These are phyloP conservation scores for Fusarium sp. DNA, from an alignment of 2,329 filamentous ascomycete species.

Conservation along the genomic window DNA sequence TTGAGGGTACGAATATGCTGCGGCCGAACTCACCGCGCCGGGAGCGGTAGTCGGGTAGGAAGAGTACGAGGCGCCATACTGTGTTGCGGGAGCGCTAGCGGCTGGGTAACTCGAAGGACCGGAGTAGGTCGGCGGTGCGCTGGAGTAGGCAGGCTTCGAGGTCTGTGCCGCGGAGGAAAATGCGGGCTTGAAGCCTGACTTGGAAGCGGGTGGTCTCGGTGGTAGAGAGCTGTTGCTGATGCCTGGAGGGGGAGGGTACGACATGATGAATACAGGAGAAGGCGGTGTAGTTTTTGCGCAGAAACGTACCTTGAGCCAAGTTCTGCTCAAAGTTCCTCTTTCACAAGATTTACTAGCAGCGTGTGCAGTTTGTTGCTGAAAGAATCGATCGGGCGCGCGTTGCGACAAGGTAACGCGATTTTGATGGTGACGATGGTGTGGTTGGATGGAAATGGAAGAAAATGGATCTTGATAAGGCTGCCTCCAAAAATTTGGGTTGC, in stretches of 20 bases:
- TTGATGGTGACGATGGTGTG: constrained; percentile 14
- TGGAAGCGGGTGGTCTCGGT: constrained; percentile 77
- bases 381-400: constrained; percentile 1
- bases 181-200: constrained; percentile 60
- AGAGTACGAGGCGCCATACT: constrained; percentile 59
- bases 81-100: constrained; percentile 50
- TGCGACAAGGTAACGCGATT: constrained; percentile 10
- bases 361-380: constrained; percentile 4
- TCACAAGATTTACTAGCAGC: constrained; percentile 19
- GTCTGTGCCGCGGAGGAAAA: constrained; percentile 58
- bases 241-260: constrained; percentile 88
- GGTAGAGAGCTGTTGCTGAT: constrained; percentile 68
- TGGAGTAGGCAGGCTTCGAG: constrained; percentile 54
- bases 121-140: constrained; percentile 44
- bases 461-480: constrained; percentile 27
- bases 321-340: constrained; percentile 52
- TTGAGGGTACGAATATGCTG: constrained; percentile 46
- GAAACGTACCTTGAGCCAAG: constrained; percentile 65
- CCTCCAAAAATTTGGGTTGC: constrained; percentile 9
- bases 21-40: constrained; percentile 45
- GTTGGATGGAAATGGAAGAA: constrained; percentile 32
- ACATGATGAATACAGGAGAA: constrained; percentile 75
- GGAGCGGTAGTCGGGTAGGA: constrained; percentile 51
- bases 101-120: constrained; percentile 52
- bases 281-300: constrained; percentile 43